Evolutionary conservation across 768 basidiomycete species (phyloP).

Genomic region (Paxillus involutus): DNA sequence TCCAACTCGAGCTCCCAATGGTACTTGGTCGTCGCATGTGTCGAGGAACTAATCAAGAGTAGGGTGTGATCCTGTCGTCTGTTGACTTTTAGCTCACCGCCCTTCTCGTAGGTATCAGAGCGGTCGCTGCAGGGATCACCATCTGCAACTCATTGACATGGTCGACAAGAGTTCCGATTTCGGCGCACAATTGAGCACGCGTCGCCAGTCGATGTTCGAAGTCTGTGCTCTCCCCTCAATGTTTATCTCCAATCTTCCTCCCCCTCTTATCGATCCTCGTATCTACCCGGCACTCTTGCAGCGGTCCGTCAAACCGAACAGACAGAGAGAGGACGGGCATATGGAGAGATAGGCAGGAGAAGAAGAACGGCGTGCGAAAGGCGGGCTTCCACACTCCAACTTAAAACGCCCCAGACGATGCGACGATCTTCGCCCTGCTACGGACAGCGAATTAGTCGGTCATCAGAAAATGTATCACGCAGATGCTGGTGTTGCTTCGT

Average conservation of each 20-base stretch:
- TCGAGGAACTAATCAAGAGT: conserved; percentile 50
- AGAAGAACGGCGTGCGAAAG: conserved; percentile 29
- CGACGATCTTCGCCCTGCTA: conserved; percentile 15
- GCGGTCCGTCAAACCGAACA: conserved; percentile 44
- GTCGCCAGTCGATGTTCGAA: conserved; percentile 39
- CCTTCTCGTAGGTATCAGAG: conserved; percentile 37
- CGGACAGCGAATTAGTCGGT: conserved; percentile 27
- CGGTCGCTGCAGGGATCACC: conserved; percentile 39
- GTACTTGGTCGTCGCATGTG: conserved; percentile 36
- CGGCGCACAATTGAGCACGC: conserved; percentile 26
- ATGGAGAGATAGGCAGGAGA: conserved; percentile 29
- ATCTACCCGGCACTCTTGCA: conserved; percentile 44
- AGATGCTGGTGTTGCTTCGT: conserved; percentile 49
- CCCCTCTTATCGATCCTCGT: conserved; percentile 45
- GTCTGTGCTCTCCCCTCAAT: conserved; percentile 46
- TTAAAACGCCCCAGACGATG: conserved; percentile 3
- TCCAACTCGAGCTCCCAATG: conserved; percentile 37
- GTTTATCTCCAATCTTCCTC: conserved; percentile 47
- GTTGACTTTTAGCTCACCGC: not conserved
- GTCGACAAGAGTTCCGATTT: conserved; percentile 35
- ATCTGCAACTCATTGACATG: conserved; percentile 36
- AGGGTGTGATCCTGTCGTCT: not conserved
- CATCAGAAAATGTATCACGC: conserved; percentile 39
- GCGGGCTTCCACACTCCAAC: conserved; percentile 22
- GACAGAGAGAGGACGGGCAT: conserved; percentile 32